Evolutionary conservation across 192 early-diverging fungal genomes (phyloP).

Genomic region (Oehlia diaphana): DNA sequence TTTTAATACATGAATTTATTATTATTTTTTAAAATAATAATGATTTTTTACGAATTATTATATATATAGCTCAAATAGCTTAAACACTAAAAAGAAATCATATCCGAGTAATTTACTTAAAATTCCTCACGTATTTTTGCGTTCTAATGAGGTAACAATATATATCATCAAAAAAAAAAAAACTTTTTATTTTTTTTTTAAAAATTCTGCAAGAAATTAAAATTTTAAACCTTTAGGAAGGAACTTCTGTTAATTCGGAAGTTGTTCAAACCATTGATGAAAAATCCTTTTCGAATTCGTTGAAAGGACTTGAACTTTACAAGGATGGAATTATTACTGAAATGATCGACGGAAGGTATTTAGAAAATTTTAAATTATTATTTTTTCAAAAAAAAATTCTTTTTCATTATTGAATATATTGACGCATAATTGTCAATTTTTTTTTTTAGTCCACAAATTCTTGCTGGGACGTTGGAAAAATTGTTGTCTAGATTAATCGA

Average conservation of each 20-base stretch:
- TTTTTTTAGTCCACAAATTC: conserved; percentile 41
- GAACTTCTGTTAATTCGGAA: neutral
- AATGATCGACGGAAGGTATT: conserved; percentile 14
- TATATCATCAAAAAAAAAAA: too few relatives aligned
- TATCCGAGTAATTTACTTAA: neutral
- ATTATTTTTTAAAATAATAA: neutral
- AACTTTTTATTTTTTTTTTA: neutral
- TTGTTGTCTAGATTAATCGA: conserved; percentile 63
- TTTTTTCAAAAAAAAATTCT: neutral
- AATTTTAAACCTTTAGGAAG: neutral
- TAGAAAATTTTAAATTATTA: neutral
- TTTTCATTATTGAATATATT: neutral
- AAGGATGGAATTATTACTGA: neutral
- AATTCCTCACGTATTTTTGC: conserved; percentile 2
- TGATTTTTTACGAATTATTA: neutral
- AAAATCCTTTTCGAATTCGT: neutral
- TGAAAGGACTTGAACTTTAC: neutral
- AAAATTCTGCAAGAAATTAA: neutral
- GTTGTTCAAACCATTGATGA: neutral
- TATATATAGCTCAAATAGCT: conserved; percentile 10
- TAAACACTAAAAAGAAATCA: conserved; percentile 14
- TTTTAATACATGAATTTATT: too few relatives aligned
- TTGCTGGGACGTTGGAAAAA: conserved; percentile 64
- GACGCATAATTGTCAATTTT: neutral
- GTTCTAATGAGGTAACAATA: conserved; percentile 5